Evolutionary conservation across 2,329 filamentous ascomycete genomes (phyloP), one percentile per base, ranked within the genome.

Genomic region (Apiospora phragmitis): DNA sequence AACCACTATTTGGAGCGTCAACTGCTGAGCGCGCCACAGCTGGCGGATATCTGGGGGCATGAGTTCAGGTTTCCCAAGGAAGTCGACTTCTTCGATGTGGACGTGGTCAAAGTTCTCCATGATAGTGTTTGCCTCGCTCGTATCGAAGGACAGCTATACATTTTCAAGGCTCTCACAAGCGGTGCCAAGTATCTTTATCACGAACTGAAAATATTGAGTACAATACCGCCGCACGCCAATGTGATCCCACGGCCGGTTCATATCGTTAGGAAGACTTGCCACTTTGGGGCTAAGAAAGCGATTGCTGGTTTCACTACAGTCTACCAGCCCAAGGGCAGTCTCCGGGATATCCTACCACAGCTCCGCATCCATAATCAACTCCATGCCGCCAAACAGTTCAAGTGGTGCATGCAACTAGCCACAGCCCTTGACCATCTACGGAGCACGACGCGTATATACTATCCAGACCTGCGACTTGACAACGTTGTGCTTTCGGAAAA

Each of bases 111-210:
- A 26, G 86, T 90, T 77, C 79, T 90, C 24, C 86, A 90, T 73
- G 89, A 91, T 75, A 89, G 88, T 72, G 86, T 90, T 62, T 89
- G 86, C 70, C 80, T 90, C 18, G 87, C 90, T 62, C 79, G 80
- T 42, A 81, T 86, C 51, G 73, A 79, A 26, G 80, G 78, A 8
- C 75, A 80, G 66, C 77, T 82, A 2, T 86, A 84, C 81, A 85
- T 90, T 70, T 84, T 91, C 78, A 91, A 91, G 76, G 86, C 87
- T 3, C 77, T 90, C 55, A 87, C 86, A 2, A 88, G 86, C 78
- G 85, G 84, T 73, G 83, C 87, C 71, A 90, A 90, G 75, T 90
- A 87, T 75, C 81, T 91, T 47, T 91, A 90, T 75, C 87, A 90
- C 74, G 89, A 91, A 77, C 81, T 91, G 24, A 85, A 85, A 69